Evolutionary conservation across 495 filamentous ascomycete species (phyloP).

Genomic region (Xanthoparmelia taractica): DNA sequence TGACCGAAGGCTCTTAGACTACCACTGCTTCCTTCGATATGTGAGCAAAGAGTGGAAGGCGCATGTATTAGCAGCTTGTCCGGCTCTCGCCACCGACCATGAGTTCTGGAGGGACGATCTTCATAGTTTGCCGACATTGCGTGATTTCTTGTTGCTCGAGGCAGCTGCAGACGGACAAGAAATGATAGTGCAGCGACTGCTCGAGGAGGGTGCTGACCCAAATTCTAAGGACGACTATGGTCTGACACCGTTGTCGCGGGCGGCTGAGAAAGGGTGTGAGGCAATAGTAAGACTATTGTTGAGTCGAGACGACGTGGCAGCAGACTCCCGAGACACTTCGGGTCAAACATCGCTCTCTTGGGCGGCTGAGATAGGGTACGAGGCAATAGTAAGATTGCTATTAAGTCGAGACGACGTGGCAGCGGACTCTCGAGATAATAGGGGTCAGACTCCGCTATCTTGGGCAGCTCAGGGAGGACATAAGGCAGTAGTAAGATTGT

Average conservation of each 20-base stretch:
- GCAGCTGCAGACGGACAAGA: slow-evolving; percentile 1
- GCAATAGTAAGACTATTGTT: neutral
- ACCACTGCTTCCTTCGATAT: slow-evolving; percentile 6
- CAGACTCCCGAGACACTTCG: neutral
- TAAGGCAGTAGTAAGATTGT: neutral
- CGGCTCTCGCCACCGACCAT: neutral
- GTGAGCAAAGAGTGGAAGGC: neutral
- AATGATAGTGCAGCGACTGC: slow-evolving; percentile 1
- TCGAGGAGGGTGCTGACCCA: neutral
- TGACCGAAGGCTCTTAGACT: fast-evolving
- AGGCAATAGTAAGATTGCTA: neutral
- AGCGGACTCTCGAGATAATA: neutral
- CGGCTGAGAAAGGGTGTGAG: neutral
- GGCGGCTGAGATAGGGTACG: neutral
- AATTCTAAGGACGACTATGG: neutral
- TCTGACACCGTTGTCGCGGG: neutral
- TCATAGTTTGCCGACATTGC: neutral
- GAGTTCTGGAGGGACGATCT: neutral
- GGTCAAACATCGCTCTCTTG: neutral
- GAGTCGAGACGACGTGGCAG: neutral
- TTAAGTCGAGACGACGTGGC: neutral
- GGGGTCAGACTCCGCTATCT: neutral
- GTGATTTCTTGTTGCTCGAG: neutral
- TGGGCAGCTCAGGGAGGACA: neutral
- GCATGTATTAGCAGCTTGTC: neutral